These are phyloP conservation scores for Garcia nutans DNA, from an alignment of 345 rosid genomes.

Conservation along the genomic window DNA sequence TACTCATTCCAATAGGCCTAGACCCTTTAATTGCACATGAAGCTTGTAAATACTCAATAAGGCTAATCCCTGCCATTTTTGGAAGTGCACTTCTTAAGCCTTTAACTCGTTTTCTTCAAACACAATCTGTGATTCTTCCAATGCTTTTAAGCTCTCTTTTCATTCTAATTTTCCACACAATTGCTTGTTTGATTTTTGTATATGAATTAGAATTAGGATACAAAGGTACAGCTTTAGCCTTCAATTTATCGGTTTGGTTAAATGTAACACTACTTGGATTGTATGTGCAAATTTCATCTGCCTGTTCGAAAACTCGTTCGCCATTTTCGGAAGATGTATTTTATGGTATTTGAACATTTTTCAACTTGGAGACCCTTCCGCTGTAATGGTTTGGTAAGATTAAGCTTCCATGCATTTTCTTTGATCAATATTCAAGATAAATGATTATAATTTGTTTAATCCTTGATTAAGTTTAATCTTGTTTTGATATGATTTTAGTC, in stretches of 20 bases:
- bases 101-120: slow-evolving; percentile 23
- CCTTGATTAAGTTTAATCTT: not conserved
- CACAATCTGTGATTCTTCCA: slow-evolving; percentile 18
- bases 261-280: slow-evolving; percentile 14
- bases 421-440: too few relatives aligned
- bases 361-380: slow-evolving; percentile 21
- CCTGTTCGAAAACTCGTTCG: slow-evolving; percentile 16
- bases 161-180: slow-evolving; percentile 5
- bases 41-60: slow-evolving; percentile 19
- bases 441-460: not conserved
- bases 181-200: slow-evolving; percentile 6
- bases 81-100: slow-evolving; percentile 23
- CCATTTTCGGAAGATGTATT: slow-evolving; percentile 14
- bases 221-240: slow-evolving; percentile 19
- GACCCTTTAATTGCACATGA: slow-evolving; percentile 13
- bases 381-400: slow-evolving; percentile 26
- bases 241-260: slow-evolving; percentile 22
- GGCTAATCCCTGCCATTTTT: slow-evolving; percentile 23
- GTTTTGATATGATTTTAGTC: slow-evolving; percentile 26
- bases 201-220: slow-evolving; percentile 15
- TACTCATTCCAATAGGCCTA: slow-evolving; percentile 17
- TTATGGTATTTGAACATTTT: slow-evolving; percentile 10
- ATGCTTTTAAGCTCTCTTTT: slow-evolving; percentile 18
- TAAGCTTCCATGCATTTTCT: too few relatives aligned
- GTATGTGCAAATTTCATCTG: slow-evolving; percentile 10